Evolutionary conservation across 352 stramenopile genomes (phyloP).

Genomic region (Phytophthora fragariaefolia): DNA sequence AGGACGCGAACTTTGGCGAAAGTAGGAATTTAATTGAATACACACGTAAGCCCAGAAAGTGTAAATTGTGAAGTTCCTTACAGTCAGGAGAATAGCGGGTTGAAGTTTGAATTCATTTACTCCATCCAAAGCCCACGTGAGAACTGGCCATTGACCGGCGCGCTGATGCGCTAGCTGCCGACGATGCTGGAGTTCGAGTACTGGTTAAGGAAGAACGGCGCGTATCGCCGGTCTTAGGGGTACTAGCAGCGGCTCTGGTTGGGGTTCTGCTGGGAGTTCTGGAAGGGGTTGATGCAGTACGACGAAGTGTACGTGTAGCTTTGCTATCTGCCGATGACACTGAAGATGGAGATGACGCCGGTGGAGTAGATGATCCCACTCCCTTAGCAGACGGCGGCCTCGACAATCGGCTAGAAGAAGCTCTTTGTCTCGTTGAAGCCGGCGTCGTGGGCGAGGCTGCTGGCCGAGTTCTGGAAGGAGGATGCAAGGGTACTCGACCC

Average conservation of each 20-base stretch:
- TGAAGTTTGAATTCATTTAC: slow-evolving; percentile 17
- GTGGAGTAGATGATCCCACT: slow-evolving; percentile 24
- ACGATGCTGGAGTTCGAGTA: slow-evolving; percentile 28
- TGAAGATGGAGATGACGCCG: slow-evolving; percentile 30
- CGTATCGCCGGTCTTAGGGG: slow-evolving; percentile 13
- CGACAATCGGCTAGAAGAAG: slow-evolving; percentile 32
- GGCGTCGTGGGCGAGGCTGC: slow-evolving; percentile 25
- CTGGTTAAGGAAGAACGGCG: slow-evolving; percentile 34
- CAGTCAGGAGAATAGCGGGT: slow-evolving; percentile 9
- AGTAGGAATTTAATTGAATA: slow-evolving; percentile 21
- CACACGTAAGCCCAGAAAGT: slow-evolving; percentile 3
- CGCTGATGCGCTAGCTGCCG: slow-evolving; percentile 15
- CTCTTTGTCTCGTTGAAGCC: slow-evolving; percentile 22
- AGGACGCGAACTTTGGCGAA: slow-evolving; percentile 22
- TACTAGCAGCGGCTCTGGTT: slow-evolving; percentile 15
- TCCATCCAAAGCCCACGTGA: slow-evolving; percentile 39
- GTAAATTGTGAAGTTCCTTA: slow-evolving; percentile 28
- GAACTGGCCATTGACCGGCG: slow-evolving; percentile 28
- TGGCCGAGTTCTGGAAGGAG: slow-evolving; percentile 29
- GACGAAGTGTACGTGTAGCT: slow-evolving; percentile 35
- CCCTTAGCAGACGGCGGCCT: slow-evolving; percentile 30
- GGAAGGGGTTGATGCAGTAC: slow-evolving; percentile 19
- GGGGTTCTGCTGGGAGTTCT: slow-evolving; percentile 12
- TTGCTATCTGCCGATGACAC: slow-evolving; percentile 25
- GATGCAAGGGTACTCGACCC: slow-evolving; percentile 30